These are phyloP conservation scores for Flaveria bidentis DNA, from an alignment of 129 eudicot species.

Conservation along the genomic window DNA sequence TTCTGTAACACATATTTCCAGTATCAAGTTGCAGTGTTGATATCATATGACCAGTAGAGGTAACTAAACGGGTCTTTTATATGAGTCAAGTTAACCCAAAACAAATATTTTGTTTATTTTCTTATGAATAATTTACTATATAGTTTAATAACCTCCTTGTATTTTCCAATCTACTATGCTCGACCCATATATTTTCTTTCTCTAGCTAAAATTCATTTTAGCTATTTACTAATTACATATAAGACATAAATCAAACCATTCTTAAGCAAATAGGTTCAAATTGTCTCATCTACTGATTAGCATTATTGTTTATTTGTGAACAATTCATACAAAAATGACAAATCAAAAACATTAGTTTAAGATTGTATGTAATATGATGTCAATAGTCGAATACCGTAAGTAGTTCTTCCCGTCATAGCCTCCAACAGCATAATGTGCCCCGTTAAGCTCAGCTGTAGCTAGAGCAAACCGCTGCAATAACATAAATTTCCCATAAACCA, in stretches of 20 bases:
- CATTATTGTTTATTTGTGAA: not conserved
- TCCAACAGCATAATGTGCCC: constrained; percentile 82
- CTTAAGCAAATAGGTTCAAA: not conserved
- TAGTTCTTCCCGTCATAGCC: constrained; percentile 73
- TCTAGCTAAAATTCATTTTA: not conserved
- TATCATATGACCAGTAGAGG: not conserved
- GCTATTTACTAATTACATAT: not conserved
- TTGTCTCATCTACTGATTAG: not conserved
- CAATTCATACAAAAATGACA: not conserved
- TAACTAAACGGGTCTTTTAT: not conserved
- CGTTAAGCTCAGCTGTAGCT: constrained; percentile 71
- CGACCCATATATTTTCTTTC: not conserved
- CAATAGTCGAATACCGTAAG: constrained; percentile 47
- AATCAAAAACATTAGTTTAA: not conserved
- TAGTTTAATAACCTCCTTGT: not conserved
- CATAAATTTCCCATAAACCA: not conserved
- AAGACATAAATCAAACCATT: not conserved
- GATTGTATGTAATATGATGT: not conserved
- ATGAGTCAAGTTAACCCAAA: not conserved
- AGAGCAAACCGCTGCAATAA: constrained; percentile 70
- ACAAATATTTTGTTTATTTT: not conserved
- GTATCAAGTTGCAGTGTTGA: not conserved
- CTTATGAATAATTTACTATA: not conserved
- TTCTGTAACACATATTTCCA: constrained; percentile 33
- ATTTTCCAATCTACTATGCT: not conserved